These are phyloP conservation scores for Berberis vulgaris DNA, from an alignment of 164 flowering plant genomes.

Conservation along the genomic window DNA sequence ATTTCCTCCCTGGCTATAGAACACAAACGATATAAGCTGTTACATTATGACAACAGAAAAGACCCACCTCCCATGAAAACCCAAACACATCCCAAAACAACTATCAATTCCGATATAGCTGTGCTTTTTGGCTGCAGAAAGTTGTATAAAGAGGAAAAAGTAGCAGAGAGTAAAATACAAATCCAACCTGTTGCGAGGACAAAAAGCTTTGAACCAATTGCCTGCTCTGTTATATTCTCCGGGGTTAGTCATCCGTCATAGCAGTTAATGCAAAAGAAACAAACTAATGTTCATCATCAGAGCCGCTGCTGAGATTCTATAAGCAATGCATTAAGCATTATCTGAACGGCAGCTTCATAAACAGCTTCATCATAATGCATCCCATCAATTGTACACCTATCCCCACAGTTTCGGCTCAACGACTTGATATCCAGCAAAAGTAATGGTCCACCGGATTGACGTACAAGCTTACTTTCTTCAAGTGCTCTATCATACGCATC, in stretches of 20 bases:
- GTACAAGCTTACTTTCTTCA: conserved; percentile 49
- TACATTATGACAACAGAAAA: conserved; percentile 7
- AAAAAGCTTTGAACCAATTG: not conserved
- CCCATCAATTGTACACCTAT: conserved; percentile 73
- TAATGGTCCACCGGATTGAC: conserved; percentile 58
- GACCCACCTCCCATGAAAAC: not conserved
- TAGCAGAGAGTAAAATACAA: not conserved
- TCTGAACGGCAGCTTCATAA: conserved; percentile 74
- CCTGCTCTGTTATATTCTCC: not conserved
- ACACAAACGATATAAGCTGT: conserved; percentile 4
- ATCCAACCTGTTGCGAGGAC: conserved; percentile 8
- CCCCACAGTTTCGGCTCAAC: conserved; percentile 68
- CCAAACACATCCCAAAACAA: too few relatives aligned
- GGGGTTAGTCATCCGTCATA: conserved; percentile 4
- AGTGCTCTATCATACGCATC: conserved; percentile 36
- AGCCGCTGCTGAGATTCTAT: conserved; percentile 80
- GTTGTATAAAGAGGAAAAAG: not conserved
- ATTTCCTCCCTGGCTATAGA: not conserved
- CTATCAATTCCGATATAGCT: too few relatives aligned
- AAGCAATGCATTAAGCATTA: conserved; percentile 80
- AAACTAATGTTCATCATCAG: conserved; percentile 8
- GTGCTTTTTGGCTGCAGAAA: too few relatives aligned
- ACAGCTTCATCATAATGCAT: conserved; percentile 79
- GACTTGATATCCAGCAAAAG: conserved; percentile 52
- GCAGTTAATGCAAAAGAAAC: conserved; percentile 1